Evolutionary conservation across 129 eudicot species (phyloP).

Genomic region (Tagetes patula): DNA sequence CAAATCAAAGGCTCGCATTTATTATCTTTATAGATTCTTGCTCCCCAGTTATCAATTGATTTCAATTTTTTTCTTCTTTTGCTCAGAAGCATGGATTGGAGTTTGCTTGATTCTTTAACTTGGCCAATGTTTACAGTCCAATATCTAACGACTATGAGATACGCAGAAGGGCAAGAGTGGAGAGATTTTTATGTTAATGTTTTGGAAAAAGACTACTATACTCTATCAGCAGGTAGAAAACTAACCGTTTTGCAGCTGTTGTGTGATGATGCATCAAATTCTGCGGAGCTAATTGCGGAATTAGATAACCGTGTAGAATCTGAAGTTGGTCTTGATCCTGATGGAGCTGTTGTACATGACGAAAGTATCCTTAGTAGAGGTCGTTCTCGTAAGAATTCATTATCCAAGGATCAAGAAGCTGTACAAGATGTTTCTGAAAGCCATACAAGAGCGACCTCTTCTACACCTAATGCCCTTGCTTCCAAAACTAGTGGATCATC

Average conservation of each 20-base stretch:
- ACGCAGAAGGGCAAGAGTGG: conserved; percentile 70
- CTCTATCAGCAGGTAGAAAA: conserved; percentile 68
- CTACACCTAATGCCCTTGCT: conserved; percentile 29
- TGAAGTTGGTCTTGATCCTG: conserved; percentile 65
- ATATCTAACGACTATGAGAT: conserved; percentile 70
- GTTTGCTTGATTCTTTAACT: conserved; percentile 86
- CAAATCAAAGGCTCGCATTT: conserved; percentile 10
- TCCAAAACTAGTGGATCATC: conserved; percentile 32
- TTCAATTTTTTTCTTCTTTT: not conserved
- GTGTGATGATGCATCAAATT: conserved; percentile 76
- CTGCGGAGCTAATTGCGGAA: conserved; percentile 78
- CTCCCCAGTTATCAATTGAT: not conserved
- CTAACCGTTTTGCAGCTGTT: conserved; percentile 65
- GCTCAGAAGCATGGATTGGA: conserved; percentile 86
- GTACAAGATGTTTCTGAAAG: conserved; percentile 37
- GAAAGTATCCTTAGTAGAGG: conserved; percentile 54
- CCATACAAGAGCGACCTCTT: conserved; percentile 27
- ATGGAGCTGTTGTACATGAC: conserved; percentile 32
- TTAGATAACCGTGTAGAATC: conserved; percentile 74
- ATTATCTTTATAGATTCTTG: not conserved
- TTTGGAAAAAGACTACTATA: conserved; percentile 71
- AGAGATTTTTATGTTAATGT: conserved; percentile 56
- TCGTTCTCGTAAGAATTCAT: conserved; percentile 52
- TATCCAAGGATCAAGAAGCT: conserved; percentile 48
- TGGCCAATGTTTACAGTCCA: conserved; percentile 84